These are phyloP conservation scores for Skeletonema menzelii DNA, from an alignment of 108 stramenopile species.

Conservation along the genomic window DNA sequence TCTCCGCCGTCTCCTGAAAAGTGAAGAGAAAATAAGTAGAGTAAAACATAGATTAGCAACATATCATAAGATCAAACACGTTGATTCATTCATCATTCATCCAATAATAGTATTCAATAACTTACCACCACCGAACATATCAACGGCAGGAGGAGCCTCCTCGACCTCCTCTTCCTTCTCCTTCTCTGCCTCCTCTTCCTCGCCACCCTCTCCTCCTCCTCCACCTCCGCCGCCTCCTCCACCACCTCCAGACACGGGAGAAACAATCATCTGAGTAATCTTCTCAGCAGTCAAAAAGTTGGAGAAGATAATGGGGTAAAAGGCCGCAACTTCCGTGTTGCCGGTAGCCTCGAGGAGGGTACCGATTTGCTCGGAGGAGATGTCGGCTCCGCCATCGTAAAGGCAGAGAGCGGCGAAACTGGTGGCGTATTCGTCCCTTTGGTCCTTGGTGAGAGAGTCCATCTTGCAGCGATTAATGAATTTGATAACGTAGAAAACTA, in stretches of 20 bases:
- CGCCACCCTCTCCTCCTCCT: slow-evolving; percentile 71
- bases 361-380: slow-evolving; percentile 88
- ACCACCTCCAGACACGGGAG: slow-evolving; percentile 69
- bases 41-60: neutral
- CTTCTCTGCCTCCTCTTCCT: slow-evolving; percentile 65
- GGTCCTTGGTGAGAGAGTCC: slow-evolving; percentile 82
- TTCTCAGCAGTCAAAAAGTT: slow-evolving; percentile 85
- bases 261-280: slow-evolving; percentile 80
- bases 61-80: neutral
- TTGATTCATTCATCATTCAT: too few species aligned
- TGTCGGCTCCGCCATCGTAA: slow-evolving; percentile 93
- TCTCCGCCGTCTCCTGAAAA: slow-evolving; percentile 21
- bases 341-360: slow-evolving; percentile 90
- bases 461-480: slow-evolving; percentile 56
- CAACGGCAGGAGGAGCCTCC: slow-evolving; percentile 80
- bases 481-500: slow-evolving; percentile 6
- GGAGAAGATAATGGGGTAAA: slow-evolving; percentile 94
- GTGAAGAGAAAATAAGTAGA: neutral
- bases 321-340: slow-evolving; percentile 92
- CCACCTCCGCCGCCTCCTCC: slow-evolving; percentile 83
- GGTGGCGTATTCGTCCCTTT: slow-evolving; percentile 93
- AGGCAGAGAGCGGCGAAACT: slow-evolving; percentile 92
- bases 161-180: slow-evolving; percentile 76
- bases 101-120: neutral
- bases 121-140: slow-evolving; percentile 79